Evolutionary conservation across 495 filamentous ascomycete species (phyloP), one percentile per base, ranked within the genome.

Genomic region (Tuber brumale): DNA sequence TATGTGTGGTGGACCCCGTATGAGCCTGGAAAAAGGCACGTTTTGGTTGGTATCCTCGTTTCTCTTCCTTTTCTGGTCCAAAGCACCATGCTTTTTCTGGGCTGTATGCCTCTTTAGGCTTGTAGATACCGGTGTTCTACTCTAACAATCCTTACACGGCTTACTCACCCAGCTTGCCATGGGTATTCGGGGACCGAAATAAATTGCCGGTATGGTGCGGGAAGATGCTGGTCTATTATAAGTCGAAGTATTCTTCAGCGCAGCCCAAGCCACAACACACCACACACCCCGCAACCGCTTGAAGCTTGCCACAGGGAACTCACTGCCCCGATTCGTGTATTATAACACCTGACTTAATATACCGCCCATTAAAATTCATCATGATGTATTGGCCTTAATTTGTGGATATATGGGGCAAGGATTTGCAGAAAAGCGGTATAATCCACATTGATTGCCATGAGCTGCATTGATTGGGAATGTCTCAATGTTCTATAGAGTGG

Each of bases 401-500:
- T 66, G 57, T 66, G 57, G 57, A 66, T 66, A 66, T 66, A 35
- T 66, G 4, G 27, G 57, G 27, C 57, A 66, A 66, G 57, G 57
- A 66, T 66, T 66, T 66, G 27, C 27, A 8, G 31, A 35, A 66
- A 35, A 27, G 27, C 57, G 57, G 57, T 66, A 66, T 18, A 66
- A 35, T 18, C 27, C 27, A 66, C 27, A 18, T 66, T 66, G 57
- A 66, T 66, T 35, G 57, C 57, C 35, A 35, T 31, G 57, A 66
- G 57, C 27, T 35, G 18, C 57, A 66, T 27, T 79, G 76, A 80
- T 80, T 79, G 78, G 78, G 57, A 74, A 76, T 79, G 70, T 79
- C 78, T 80, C 77, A 77, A 80, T 80, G 78, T 79, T 73, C 73
- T 71, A 70, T 71, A 57, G 71, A 66, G 70, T 76, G 73, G 51